A percentile compares a stretch with the other conserved stretches of the same genome.
Evolutionary conservation across 768 basidiomycete genomes (phyloP).

Genomic region (Tulasnella sp.): DNA sequence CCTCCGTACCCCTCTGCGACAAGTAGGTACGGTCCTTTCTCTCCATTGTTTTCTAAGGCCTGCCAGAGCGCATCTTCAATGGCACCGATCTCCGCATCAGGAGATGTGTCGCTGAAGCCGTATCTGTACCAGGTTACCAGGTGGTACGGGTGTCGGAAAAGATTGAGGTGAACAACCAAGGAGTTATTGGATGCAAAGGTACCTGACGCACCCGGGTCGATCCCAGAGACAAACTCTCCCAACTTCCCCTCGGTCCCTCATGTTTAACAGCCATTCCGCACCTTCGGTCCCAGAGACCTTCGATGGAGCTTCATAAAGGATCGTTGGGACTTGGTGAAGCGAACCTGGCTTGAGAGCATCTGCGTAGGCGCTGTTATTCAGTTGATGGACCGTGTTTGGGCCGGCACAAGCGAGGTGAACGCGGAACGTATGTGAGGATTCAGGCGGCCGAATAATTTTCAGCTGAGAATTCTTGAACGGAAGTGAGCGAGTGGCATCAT

Average conservation of each 20-base stretch:
- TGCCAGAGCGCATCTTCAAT: conserved; percentile 9
- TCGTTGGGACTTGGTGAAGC: background rate
- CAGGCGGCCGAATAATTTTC: background rate
- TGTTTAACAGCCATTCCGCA: background rate
- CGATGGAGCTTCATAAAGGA: background rate
- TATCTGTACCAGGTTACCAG: background rate
- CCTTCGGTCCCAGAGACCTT: background rate
- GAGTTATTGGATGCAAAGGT: background rate
- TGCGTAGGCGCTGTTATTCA: background rate
- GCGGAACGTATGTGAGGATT: background rate
- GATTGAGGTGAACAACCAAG: background rate
- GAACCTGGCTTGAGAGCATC: background rate
- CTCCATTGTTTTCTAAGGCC: background rate
- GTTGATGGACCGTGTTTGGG: background rate
- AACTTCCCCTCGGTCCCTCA: background rate
- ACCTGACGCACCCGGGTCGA: background rate
- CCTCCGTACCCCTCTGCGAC: conserved; percentile 3
- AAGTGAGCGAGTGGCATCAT: conserved; percentile 12
- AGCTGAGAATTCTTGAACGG: conserved; percentile 10
- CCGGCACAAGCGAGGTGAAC: background rate
- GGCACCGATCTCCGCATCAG: background rate
- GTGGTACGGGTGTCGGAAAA: background rate
- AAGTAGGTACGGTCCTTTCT: background rate
- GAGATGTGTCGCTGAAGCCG: background rate
- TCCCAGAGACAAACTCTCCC: conserved; percentile 6